These are phyloP conservation scores for Pythium sukuiense DNA, from an alignment of 352 stramenopile genomes.

Conservation along the genomic window DNA sequence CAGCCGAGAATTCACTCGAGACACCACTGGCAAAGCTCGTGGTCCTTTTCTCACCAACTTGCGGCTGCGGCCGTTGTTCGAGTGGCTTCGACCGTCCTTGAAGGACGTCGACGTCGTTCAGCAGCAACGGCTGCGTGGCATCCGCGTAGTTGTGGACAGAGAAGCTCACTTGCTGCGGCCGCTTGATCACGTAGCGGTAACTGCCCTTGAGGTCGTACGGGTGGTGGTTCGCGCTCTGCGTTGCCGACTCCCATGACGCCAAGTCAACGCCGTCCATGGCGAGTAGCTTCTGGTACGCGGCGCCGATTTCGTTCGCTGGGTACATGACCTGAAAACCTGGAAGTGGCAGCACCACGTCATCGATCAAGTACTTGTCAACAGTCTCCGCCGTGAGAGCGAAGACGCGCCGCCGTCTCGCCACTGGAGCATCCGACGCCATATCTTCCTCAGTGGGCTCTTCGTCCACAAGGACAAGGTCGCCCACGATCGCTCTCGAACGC, in stretches of 20 bases:
- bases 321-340: conserved; percentile 89
- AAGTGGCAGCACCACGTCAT: conserved; percentile 94
- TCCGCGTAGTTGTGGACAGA: conserved; percentile 76
- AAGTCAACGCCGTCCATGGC: conserved; percentile 40
- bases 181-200: conserved; percentile 83
- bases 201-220: conserved; percentile 68
- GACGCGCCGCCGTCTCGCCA: conserved; percentile 31
- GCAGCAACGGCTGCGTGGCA: conserved; percentile 71
- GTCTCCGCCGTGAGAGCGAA: conserved; percentile 84
- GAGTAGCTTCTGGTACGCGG: conserved; percentile 29
- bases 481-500: conserved; percentile 59
- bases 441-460: conserved; percentile 15
- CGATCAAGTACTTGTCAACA: conserved; percentile 83
- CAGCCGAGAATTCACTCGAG: not conserved
- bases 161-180: conserved; percentile 70
- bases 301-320: conserved; percentile 67
- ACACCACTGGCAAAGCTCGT: not conserved
- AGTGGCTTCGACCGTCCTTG: conserved; percentile 14
- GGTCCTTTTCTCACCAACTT: not conserved
- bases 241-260: conserved; percentile 26
- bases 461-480: conserved; percentile 86
- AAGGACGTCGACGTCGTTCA: conserved; percentile 80
- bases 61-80: not conserved
- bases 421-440: not conserved
- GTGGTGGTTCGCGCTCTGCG: conserved; percentile 45